phyloP scores from a whole-genome alignment of 1,284 basidiomycete genomes.

The Ustilago loliicola region DNA sequence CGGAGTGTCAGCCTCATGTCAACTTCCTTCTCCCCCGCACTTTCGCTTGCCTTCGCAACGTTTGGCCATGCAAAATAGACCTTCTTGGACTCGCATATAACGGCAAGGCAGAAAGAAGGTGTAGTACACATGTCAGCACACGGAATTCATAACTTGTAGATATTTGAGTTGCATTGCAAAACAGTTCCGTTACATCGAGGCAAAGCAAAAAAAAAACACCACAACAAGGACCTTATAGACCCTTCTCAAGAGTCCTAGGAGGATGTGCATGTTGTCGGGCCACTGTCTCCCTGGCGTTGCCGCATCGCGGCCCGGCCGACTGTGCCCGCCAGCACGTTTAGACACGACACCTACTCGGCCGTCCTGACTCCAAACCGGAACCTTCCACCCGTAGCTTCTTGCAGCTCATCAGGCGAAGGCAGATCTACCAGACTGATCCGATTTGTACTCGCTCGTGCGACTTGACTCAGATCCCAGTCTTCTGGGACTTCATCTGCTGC shows the following conservation, averaged over 20 bases:
- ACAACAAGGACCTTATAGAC: not conserved
- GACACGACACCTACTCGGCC: not conserved
- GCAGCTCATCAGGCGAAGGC: slow-evolving; percentile 46
- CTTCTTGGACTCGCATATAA: not conserved
- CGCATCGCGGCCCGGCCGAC: not conserved
- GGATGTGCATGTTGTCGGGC: not conserved
- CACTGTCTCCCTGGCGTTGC: not conserved
- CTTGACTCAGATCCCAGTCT: slow-evolving; percentile 46
- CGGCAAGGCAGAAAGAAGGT: too few species aligned
- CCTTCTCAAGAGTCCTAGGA: not conserved
- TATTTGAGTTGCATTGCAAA: not conserved
- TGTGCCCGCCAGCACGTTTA: not conserved
- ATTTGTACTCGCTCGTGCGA: slow-evolving; percentile 35
- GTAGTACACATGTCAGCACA: too few species aligned
- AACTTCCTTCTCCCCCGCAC: not conserved
- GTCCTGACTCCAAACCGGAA: slow-evolving; percentile 31
- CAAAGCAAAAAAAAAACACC: too few species aligned
- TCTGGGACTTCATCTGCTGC: slow-evolving; percentile 39
- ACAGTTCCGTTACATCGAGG: not conserved
- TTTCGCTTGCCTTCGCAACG: not conserved
- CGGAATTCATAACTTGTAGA: not conserved
- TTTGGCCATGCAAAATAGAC: not conserved
- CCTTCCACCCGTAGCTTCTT: slow-evolving; percentile 43
- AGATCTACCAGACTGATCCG: slow-evolving; percentile 49
- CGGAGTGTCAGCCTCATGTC: not conserved